These are phyloP conservation scores for Vigna hirtella DNA, from an alignment of 306 rosid genomes.

Conservation along the genomic window DNA sequence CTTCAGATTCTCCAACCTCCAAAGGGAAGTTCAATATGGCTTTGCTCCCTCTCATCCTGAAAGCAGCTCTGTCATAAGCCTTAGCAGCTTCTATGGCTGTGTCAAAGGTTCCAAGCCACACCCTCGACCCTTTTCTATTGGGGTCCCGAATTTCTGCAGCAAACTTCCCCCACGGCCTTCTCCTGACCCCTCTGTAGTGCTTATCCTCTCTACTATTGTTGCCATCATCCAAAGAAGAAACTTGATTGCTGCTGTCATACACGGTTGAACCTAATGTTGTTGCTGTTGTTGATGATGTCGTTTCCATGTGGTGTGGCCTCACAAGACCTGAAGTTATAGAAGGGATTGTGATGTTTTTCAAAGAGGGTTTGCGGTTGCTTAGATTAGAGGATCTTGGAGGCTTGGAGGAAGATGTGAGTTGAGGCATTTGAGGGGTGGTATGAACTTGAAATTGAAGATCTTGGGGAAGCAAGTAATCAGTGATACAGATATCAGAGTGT, in stretches of 20 bases:
- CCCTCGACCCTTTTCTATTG: constrained; percentile 51
- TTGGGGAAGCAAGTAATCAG: constrained; percentile 31
- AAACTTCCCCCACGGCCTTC: constrained; percentile 59
- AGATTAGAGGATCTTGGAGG: constrained; percentile 53
- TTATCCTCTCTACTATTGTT: constrained; percentile 18
- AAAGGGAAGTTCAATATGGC: constrained; percentile 58
- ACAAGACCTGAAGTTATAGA: constrained; percentile 30
- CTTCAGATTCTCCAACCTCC: constrained; percentile 36
- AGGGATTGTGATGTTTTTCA: constrained; percentile 54
- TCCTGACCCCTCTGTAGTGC: constrained; percentile 57
- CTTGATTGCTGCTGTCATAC: background rate
- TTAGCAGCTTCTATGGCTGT: constrained; percentile 62
- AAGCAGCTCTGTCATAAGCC: constrained; percentile 63
- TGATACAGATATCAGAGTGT: constrained; percentile 23
- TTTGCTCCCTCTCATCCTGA: constrained; percentile 60
- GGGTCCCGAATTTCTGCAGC: constrained; percentile 63
- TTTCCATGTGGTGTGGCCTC: background rate
- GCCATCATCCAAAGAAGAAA: background rate
- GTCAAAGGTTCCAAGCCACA: constrained; percentile 63
- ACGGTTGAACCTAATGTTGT: background rate
- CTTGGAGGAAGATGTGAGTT: constrained; percentile 8
- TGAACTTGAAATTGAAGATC: background rate
- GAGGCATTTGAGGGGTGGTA: background rate
- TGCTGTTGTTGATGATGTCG: background rate
- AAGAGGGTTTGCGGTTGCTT: constrained; percentile 50